Evolutionary conservation across 164 flowering plant species (phyloP), one percentile per base, ranked within the genome.

Genomic region (Echeveria elegans): DNA sequence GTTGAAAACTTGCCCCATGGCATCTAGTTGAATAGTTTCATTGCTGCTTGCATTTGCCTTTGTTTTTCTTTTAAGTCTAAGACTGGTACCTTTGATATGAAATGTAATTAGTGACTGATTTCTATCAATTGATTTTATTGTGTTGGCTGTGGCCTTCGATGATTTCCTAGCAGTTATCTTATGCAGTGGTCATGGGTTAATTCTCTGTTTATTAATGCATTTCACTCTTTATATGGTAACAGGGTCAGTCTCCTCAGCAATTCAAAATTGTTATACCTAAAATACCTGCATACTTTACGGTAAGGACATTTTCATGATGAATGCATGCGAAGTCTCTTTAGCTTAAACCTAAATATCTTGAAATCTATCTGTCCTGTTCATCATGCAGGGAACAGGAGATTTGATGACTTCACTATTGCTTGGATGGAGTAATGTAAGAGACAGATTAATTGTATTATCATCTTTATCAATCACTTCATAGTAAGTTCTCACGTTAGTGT

Each of bases 241-340:
- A 94, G 99, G 97, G 76, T 61, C 81, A 80, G 74, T 64, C 88
- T 73, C 90, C 96, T 30, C 87, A 82, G 69, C 99, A 95, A 72
- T 95, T 95, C 89, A 89, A 85, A 83, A 89, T 95, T 68, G 73
- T 74, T 75, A 89, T 95, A 70, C 96, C 92, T 45, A 92, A 84
- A 77, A 95, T 95, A 70, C 97, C 94, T 76, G 97, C 99, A 70
- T 95, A 95, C 83, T 95, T 95, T 72, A 95, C 99, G 76, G 99
- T 95, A 88, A 64, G 85, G 66, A 29, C 16, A 52, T 70, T 15
- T 73, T 23, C 18, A 5, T 38, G 16, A 23, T 28, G 43, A 16
- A 62, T 47, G 48, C 41, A 29, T 24, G 18, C 11, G 18, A 63
- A 34, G 36, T 41, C 66, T 63, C 15, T 37, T 37, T 24, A n/a